These are phyloP conservation scores for Candida ortonii DNA, from an alignment of 805 yeast genomes.

Conservation along the genomic window DNA sequence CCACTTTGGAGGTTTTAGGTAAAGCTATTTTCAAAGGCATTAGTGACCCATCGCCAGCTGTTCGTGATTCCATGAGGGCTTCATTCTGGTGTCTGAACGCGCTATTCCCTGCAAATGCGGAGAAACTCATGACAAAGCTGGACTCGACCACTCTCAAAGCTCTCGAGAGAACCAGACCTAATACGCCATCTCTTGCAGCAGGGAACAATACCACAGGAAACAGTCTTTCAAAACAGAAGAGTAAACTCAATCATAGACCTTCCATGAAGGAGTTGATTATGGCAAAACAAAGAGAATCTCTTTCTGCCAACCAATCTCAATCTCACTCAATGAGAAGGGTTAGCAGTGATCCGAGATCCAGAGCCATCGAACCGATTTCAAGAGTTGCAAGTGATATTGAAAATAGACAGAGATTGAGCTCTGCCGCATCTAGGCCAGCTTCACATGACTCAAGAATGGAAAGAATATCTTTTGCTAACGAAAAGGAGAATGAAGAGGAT, in stretches of 20 bases:
- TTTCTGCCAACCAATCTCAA: conserved; percentile 7
- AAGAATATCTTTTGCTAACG: conserved; percentile 1
- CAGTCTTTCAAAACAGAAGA: conserved; percentile 12
- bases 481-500: conserved; percentile 15
- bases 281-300: conserved; percentile 38
- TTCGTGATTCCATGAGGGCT: conserved; percentile 69
- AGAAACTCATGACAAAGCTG: conserved; percentile 33
- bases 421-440: conserved; percentile 5
- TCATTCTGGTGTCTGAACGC: conserved; percentile 69
- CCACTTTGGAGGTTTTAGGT: conserved; percentile 44
- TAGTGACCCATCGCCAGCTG: conserved; percentile 75
- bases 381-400: conserved; percentile 6
- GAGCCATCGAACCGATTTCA: conserved; percentile 4
- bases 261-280: conserved; percentile 49
- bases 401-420: conserved; percentile 4
- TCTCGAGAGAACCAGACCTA: conserved; percentile 57
- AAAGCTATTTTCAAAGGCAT: conserved; percentile 59
- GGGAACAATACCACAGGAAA: conserved; percentile 12
- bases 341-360: conserved; percentile 11
- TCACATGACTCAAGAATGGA: conserved; percentile 6
- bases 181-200: background rate
- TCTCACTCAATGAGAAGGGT: conserved; percentile 3
- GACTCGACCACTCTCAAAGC: conserved; percentile 54
- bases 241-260: conserved; percentile 34
- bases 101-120: conserved; percentile 53